Evolutionary conservation across 306 rosid species (phyloP).

Genomic region (Abrus precatorius): DNA sequence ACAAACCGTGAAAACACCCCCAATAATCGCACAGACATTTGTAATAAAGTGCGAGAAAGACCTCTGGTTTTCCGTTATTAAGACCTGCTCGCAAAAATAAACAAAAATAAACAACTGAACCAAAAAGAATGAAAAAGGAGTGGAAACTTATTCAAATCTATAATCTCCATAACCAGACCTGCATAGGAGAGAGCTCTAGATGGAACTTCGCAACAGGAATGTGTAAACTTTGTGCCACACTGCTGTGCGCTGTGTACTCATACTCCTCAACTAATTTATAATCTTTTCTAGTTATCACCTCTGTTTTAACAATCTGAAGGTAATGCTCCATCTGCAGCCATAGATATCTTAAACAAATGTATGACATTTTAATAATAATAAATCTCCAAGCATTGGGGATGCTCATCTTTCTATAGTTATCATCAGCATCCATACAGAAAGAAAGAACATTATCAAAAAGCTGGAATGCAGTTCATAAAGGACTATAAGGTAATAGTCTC

Average conservation of each 20-base stretch:
- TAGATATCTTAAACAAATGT: constrained; percentile 37
- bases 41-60: constrained; percentile 95
- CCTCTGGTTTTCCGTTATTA: constrained; percentile 79
- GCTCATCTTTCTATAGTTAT: constrained; percentile 29
- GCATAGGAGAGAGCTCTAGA: constrained; percentile 98
- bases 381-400: constrained; percentile 27
- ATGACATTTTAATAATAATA: constrained; percentile 18
- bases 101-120: not conserved
- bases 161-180: constrained; percentile 59
- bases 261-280: constrained; percentile 83
- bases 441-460: constrained; percentile 21
- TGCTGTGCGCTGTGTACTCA: constrained; percentile 98
- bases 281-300: constrained; percentile 72
- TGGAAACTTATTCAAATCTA: constrained; percentile 32
- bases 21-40: constrained; percentile 95
- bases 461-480: constrained; percentile 9
- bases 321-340: constrained; percentile 90
- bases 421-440: constrained; percentile 26
- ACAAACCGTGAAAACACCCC: constrained; percentile 99
- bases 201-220: constrained; percentile 91
- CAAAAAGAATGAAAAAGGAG: constrained; percentile 27
- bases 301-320: constrained; percentile 94
- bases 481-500: constrained; percentile 14
- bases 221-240: constrained; percentile 68
- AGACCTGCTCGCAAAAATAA: constrained; percentile 65